These are phyloP conservation scores for Paspalum notatum DNA, from an alignment of 176 grass and related monocot genomes.

Conservation along the genomic window DNA sequence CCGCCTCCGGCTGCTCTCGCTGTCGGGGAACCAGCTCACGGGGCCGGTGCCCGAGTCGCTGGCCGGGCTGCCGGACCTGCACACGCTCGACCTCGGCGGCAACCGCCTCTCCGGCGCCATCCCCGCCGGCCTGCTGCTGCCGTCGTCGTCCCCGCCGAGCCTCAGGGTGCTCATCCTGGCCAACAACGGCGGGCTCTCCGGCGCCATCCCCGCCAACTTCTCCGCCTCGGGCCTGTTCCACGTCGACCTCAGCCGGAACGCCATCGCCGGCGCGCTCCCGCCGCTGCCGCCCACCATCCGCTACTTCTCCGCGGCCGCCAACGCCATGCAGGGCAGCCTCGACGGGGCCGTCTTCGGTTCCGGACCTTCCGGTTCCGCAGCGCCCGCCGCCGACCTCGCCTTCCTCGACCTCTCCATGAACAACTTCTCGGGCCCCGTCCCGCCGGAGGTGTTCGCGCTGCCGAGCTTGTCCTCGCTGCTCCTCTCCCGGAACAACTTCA, in stretches of 20 bases:
- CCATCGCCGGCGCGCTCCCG: slow-evolving; percentile 53
- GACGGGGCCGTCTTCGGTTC: slow-evolving; percentile 46
- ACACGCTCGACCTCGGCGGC: slow-evolving; percentile 86
- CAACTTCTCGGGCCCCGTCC: slow-evolving; percentile 61
- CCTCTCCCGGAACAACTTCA: slow-evolving; percentile 79
- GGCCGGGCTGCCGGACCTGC: slow-evolving; percentile 63
- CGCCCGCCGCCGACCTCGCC: slow-evolving; percentile 39
- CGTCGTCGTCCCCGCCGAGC: slow-evolving; percentile 59
- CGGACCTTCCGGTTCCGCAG: too few species aligned
- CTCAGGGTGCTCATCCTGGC: slow-evolving; percentile 80
- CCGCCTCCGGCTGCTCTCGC: slow-evolving; percentile 64
- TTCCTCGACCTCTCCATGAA: slow-evolving; percentile 81
- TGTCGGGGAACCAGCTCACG: slow-evolving; percentile 64
- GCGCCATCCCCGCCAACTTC: slow-evolving; percentile 49
- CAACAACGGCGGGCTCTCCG: slow-evolving; percentile 65
- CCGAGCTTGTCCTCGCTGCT: slow-evolving; percentile 64
- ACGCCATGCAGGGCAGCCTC: slow-evolving; percentile 63
- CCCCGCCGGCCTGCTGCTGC: slow-evolving; percentile 49
- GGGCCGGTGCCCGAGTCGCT: slow-evolving; percentile 61
- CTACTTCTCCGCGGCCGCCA: slow-evolving; percentile 64
- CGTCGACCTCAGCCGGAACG: slow-evolving; percentile 70
- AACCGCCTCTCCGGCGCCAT: slow-evolving; percentile 64
- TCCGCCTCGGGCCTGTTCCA: slow-evolving; percentile 59
- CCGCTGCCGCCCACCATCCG: slow-evolving; percentile 51
- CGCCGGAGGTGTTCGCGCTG: slow-evolving; percentile 56